These are phyloP conservation scores for Hibiscus syriacus DNA, from an alignment of 345 rosid species.

Conservation along the genomic window DNA sequence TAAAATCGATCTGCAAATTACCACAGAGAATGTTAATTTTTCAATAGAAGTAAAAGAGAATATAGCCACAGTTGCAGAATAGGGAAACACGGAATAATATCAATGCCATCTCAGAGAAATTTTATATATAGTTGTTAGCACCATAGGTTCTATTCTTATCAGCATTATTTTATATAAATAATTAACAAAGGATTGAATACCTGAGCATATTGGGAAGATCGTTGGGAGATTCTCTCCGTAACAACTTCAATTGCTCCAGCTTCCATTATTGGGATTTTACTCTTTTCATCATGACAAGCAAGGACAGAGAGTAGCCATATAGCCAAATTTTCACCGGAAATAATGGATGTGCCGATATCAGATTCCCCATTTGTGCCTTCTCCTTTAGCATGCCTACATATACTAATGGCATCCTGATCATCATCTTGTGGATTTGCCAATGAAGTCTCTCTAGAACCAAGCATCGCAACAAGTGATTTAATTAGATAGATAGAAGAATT, in stretches of 20 bases:
- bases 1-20: slow-evolving; percentile 63
- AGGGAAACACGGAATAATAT: background rate
- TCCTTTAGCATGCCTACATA: slow-evolving; percentile 52
- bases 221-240: slow-evolving; percentile 61
- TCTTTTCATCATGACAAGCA: slow-evolving; percentile 82
- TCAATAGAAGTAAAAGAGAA: background rate
- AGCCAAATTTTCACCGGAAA: slow-evolving; percentile 72
- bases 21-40: slow-evolving; percentile 8
- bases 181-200: slow-evolving; percentile 31
- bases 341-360: slow-evolving; percentile 37
- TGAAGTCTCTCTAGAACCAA: slow-evolving; percentile 43
- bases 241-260: slow-evolving; percentile 89
- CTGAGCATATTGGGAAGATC: slow-evolving; percentile 59
- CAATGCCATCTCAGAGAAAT: background rate
- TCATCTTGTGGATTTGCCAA: slow-evolving; percentile 39
- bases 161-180: background rate
- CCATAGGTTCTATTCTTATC: background rate
- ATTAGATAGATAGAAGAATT: slow-evolving; percentile 53
- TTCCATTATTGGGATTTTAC: slow-evolving; percentile 75
- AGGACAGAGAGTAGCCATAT: slow-evolving; percentile 88
- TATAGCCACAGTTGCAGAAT: background rate
- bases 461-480: slow-evolving; percentile 70
- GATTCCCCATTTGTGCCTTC: slow-evolving; percentile 43
- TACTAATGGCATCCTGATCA: slow-evolving; percentile 49
- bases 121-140: background rate